Percentiles rank a stretch among this genome's conserved stretches.
Evolutionary conservation across 306 rosid genomes (phyloP).

Genomic region (Cicer yamashitae): DNA sequence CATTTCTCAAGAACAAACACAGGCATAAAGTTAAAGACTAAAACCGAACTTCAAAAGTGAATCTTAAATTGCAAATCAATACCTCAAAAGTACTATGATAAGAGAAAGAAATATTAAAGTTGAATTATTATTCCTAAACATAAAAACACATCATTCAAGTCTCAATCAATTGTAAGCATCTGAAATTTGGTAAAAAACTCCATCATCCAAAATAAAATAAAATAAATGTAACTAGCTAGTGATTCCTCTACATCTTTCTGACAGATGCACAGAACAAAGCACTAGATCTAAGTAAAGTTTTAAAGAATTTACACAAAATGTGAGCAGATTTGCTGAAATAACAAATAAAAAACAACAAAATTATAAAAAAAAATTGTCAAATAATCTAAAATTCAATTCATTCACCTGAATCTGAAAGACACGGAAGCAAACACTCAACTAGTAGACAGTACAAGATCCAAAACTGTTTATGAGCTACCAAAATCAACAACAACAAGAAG

Average conservation of each 20-base stretch:
- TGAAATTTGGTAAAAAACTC: slow-evolving; percentile 9
- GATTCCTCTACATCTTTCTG: slow-evolving; percentile 12
- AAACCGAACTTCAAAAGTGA: slow-evolving; percentile 2
- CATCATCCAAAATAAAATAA: not conserved
- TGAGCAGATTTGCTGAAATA: not conserved
- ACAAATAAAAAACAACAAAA: slow-evolving; percentile 1
- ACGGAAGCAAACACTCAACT: slow-evolving; percentile 40
- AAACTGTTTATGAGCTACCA: slow-evolving; percentile 38
- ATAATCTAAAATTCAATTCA: slow-evolving; percentile 30
- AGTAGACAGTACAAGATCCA: slow-evolving; percentile 38
- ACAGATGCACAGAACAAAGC: not conserved
- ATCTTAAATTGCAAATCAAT: slow-evolving; percentile 28
- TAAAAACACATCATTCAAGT: not conserved
- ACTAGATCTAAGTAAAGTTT: slow-evolving; percentile 22
- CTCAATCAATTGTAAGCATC: not conserved
- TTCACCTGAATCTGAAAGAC: slow-evolving; percentile 36
- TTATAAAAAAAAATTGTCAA: not conserved
- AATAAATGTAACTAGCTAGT: not conserved
- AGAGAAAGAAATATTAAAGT: slow-evolving; percentile 1
- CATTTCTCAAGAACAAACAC: not conserved
- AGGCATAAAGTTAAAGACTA: slow-evolving; percentile 16
- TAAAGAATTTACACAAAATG: slow-evolving; percentile 7
- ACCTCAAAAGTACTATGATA: slow-evolving; percentile 12
- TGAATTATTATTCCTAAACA: not conserved
- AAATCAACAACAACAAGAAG: slow-evolving; percentile 32